phyloP scores from a whole-genome alignment of 108 stramenopile genomes.

The Licmophora abbreviata region DNA sequence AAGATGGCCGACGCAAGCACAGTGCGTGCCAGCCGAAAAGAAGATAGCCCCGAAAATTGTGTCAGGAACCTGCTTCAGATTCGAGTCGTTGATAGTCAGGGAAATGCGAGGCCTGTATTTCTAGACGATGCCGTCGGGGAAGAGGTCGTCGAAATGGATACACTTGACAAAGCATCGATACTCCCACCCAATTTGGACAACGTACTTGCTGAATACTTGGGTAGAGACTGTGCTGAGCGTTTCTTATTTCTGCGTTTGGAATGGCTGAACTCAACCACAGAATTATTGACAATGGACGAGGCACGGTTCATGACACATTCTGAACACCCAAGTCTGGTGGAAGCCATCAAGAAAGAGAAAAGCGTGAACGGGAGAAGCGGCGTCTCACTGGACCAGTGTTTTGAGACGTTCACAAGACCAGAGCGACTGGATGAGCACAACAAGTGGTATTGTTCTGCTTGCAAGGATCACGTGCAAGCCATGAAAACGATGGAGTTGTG shows the following conservation, averaged over 20 bases:
- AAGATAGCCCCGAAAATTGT: slow-evolving; percentile 4
- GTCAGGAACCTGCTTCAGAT: slow-evolving; percentile 18
- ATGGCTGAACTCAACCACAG: slow-evolving; percentile 26
- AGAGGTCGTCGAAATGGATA: too few relatives aligned
- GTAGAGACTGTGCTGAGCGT: slow-evolving; percentile 17
- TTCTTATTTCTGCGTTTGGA: slow-evolving; percentile 40
- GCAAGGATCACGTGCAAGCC: slow-evolving; percentile 86
- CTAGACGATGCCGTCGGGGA: slow-evolving; percentile 1
- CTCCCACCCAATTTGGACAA: slow-evolving; percentile 20
- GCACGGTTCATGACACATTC: slow-evolving; percentile 16
- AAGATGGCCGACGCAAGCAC: slow-evolving; percentile 15
- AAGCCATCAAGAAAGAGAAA: slow-evolving; percentile 10
- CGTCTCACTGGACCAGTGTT: slow-evolving; percentile 67
- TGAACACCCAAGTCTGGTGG: slow-evolving; percentile 21
- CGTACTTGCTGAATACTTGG: slow-evolving; percentile 15
- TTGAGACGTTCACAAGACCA: slow-evolving; percentile 61
- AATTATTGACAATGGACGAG: not conserved
- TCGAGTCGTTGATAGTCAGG: slow-evolving; percentile 14
- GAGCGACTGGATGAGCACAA: slow-evolving; percentile 89
- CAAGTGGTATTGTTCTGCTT: slow-evolving; percentile 84
- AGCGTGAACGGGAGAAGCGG: slow-evolving; percentile 13
- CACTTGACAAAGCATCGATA: too few relatives aligned
- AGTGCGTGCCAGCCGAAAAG: not conserved
- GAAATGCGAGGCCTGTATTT: slow-evolving; percentile 18
- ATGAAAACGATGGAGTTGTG: slow-evolving; percentile 93